phyloP scores from a whole-genome alignment of 2,329 filamentous ascomycete species.

The Blastomyces parvus region DNA sequence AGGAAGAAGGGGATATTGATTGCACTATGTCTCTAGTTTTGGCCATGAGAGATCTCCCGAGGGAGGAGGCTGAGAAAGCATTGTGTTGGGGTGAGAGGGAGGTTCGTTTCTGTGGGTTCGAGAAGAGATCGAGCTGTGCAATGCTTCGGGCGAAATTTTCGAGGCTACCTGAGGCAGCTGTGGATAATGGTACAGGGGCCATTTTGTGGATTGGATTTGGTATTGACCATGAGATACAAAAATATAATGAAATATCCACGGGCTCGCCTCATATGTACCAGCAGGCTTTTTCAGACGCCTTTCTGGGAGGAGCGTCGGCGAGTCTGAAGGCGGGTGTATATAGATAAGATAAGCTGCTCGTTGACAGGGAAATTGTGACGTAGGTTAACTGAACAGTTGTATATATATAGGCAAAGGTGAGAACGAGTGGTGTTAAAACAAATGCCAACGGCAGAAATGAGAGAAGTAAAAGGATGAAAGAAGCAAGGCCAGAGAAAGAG shows the following conservation, averaged over 20 bases:
- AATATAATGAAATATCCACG: neutral
- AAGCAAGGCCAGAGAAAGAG: neutral
- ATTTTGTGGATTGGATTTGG: neutral
- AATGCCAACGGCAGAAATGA: neutral
- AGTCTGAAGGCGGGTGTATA: neutral
- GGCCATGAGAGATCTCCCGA: neutral
- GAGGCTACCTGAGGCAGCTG: neutral
- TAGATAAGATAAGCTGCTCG: neutral
- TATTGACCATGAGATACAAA: neutral
- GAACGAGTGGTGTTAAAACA: neutral
- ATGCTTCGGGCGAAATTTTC: neutral
- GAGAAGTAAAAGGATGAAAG: neutral
- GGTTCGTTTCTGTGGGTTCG: neutral
- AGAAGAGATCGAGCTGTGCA: neutral
- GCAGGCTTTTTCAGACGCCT: neutral
- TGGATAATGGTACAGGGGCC: neutral
- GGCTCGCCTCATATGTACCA: neutral
- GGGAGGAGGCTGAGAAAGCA: neutral
- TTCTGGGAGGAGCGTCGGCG: neutral
- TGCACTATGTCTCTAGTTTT: neutral
- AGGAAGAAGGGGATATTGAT: neutral
- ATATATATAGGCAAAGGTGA: neutral
- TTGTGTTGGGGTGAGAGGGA: neutral
- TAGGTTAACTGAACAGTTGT: neutral
- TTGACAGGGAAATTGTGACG: neutral